Percentiles rank a stretch among this genome's conserved stretches.
phyloP scores from a whole-genome alignment of 1,284 basidiomycete genomes.

The Veloporphyrellus conicus region DNA sequence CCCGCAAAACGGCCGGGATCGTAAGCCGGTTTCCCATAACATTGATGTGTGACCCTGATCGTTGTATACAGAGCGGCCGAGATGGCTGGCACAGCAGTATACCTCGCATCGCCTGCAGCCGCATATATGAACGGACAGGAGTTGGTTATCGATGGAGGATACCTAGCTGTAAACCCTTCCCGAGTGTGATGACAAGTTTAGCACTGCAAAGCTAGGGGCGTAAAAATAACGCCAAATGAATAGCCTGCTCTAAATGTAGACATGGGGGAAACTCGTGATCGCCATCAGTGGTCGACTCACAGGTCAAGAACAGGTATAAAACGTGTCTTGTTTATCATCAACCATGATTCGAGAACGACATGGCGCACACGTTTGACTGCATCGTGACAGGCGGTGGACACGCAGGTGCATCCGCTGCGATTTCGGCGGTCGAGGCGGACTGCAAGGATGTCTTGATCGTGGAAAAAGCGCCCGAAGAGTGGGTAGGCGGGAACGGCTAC shows the following conservation, averaged over 20 bases:
- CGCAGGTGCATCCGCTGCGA: constrained; percentile 61
- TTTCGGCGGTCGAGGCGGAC: constrained; percentile 55
- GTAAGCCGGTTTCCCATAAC: constrained; percentile 42
- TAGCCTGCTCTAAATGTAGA: too few relatives aligned
- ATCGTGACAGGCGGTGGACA: constrained; percentile 66
- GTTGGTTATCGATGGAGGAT: constrained; percentile 70
- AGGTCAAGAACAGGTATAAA: too few relatives aligned
- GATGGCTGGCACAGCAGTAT: constrained; percentile 70
- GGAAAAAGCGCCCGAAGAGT: constrained; percentile 60
- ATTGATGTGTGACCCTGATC: neutral
- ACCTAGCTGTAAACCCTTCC: constrained; percentile 66
- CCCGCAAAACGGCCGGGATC: constrained; percentile 61
- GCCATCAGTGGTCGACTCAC: too few relatives aligned
- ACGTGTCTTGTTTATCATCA: too few relatives aligned
- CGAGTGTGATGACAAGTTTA: constrained; percentile 11
- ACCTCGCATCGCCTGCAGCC: constrained; percentile 66
- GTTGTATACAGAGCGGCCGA: constrained; percentile 56
- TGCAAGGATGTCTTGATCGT: constrained; percentile 57
- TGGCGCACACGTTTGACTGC: constrained; percentile 43
- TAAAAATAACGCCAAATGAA: too few relatives aligned
- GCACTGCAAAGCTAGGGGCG: too few relatives aligned
- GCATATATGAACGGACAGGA: constrained; percentile 73
- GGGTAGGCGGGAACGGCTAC: constrained; percentile 67
- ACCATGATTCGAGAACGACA: neutral
- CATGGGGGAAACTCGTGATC: too few relatives aligned